Evolutionary conservation across 169 alveolate species (phyloP), one percentile per base, ranked within the genome.

Genomic region (Plasmodium billcollinsi): DNA sequence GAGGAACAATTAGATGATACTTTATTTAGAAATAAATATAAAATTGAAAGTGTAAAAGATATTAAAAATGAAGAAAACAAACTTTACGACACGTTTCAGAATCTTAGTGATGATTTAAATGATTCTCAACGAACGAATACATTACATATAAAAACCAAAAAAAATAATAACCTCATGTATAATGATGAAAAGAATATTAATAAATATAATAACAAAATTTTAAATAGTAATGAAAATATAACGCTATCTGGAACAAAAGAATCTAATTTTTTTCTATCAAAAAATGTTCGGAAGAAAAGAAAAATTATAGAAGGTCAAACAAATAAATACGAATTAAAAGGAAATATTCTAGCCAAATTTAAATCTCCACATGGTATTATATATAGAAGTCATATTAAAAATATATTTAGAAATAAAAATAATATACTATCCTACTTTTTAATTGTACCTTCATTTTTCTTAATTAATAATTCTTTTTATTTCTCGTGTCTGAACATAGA

Each of bases 401-500:
- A 39, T 33, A 43, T 75, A 33, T 63, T 33, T 39, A 75, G 49
- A 75, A 54, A 47, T 29, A 75, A 63, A 75, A 75, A 61, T 47
- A 75, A n/a, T 54, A 63, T 75, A 21, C 24, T 75, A 14, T 63
- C 74, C 8, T 75, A 62, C 20, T 75, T 75, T 56, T 62, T 75
- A 62, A 75, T 75, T 20, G 24, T 56, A 9, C 89, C 89, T 56
- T 61, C 89, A 14, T 61, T 62, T 39, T 75, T 75, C 52, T 75
- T 73, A 54, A 45, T 45, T 54, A 75, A 75, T 54, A 74, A 75
- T 75, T 75, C 89, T 2, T 75, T 47, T 54, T 75, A 75, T 67
- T 75, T 75, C 50, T 33, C 89, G 0, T 75, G 89, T 39, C 24
- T 75, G 20, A 75, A 75, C 11, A 75, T 75, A 67, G 89, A 75